These are phyloP conservation scores for Perilla frutescens DNA, from an alignment of 257 asterid species.

Conservation along the genomic window DNA sequence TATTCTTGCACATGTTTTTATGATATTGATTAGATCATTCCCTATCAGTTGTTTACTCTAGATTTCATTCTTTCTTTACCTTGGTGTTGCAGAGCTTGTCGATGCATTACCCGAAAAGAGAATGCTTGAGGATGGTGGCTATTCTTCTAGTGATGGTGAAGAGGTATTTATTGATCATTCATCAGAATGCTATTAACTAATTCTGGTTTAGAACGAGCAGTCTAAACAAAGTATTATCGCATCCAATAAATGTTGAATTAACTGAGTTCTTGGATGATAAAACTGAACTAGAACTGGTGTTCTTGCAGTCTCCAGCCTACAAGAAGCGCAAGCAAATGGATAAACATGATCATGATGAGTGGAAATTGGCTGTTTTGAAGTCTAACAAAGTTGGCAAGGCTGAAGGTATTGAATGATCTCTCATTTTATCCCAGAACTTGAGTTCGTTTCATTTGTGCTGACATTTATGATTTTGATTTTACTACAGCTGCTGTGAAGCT, in stretches of 20 bases:
- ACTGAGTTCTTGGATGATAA: not conserved
- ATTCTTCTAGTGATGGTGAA: conserved; percentile 67
- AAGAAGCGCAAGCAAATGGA: conserved; percentile 76
- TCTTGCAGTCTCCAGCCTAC: conserved; percentile 73
- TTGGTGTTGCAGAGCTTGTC: conserved; percentile 59
- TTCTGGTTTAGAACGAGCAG: not conserved
- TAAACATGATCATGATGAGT: conserved; percentile 54
- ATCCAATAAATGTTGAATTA: no score
- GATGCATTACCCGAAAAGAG: conserved; percentile 89
- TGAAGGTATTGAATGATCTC: conserved; percentile 49
- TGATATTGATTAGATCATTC: not conserved
- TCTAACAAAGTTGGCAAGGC: conserved; percentile 55
- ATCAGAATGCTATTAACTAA: not conserved
- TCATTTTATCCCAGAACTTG: not conserved
- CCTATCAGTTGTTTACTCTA: not conserved
- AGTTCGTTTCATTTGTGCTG: conserved; percentile 28
- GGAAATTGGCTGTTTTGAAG: conserved; percentile 79
- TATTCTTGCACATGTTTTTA: conserved; percentile 1
- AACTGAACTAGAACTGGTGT: not conserved
- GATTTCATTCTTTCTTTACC: not conserved
- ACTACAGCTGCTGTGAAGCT: conserved; percentile 57
- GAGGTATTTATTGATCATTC: conserved; percentile 46
- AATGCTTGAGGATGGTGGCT: conserved; percentile 77
- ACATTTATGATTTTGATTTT: conserved; percentile 8
- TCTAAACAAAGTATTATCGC: not conserved